Evolutionary conservation across 345 rosid species (phyloP), one percentile per base, ranked within the genome.

Genomic region (Euphorbia pulcherrima): DNA sequence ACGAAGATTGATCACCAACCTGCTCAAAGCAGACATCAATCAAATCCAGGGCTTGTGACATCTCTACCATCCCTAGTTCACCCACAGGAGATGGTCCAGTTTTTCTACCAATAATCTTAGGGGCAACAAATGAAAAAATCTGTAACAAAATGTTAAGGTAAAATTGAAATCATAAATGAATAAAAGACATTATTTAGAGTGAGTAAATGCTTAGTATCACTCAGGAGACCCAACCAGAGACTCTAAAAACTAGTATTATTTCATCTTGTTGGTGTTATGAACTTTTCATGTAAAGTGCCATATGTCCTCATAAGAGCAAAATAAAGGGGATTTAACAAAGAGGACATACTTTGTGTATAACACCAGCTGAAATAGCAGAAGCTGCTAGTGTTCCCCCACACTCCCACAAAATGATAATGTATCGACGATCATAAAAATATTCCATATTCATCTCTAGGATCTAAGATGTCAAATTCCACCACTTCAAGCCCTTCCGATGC

Each of bases 41-140:
- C 29, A 94, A 73, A 79, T 94, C 87, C 50, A 94, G 68, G 48
- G 99, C 99, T 80, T 94, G 99, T 54, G 97, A 78, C 99, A 94
- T 91, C 85, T 94, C 96, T 63, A 91, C 92, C 99, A 94, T 90
- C 61, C 99, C 99, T 64, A 94, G 97, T 64, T 94, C 99, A 82
- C 92, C 92, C 66, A 94, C 99, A 28, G 97, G 97, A 70, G 99
- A 78, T n/a, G n/a, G 97, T 0, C 96, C 97, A 75, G 78, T 69
- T 37, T 74, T 90, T 61, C 99, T 97, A 63, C 99, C 96, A 63
- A 91, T 89, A 55, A 93, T 91, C 83, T 93, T 93, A 13, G 99
- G 99, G 33, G 95, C 97, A 78, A 93, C 83, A 58, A 93, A 90
- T 64, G 99, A 92, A 85, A 68, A 86, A 78, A 91, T 96, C 99